Percentiles rank a stretch among this genome's conserved stretches.
Conservation (phyloP, 257 asterid species). For the Solanum bulbocastanum region DNA sequence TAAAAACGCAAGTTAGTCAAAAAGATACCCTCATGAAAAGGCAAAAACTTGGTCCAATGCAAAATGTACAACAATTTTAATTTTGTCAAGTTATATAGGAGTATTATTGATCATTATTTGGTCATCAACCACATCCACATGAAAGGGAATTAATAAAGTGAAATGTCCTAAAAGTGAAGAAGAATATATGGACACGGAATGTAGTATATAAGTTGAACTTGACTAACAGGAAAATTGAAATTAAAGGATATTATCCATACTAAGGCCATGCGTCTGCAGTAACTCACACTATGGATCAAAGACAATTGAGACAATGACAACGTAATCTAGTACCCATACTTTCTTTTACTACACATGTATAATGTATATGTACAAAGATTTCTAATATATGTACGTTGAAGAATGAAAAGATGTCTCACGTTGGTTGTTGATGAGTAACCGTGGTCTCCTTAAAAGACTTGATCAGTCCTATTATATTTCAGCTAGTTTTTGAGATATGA, state of each 20-base stretch:
- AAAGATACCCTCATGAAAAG: not conserved
- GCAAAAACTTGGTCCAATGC: not conserved
- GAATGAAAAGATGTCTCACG: not conserved
- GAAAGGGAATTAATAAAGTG: not conserved
- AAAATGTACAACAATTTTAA: not conserved
- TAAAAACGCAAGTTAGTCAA: not conserved
- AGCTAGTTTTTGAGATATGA: too few species aligned
- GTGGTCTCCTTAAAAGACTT: rapidly evolving
- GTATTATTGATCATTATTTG: not conserved
- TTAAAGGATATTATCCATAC: not conserved
- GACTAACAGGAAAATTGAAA: not conserved
- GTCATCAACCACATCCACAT: not conserved
- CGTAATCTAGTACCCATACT: not conserved
- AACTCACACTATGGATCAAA: not conserved
- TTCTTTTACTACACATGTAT: not conserved
- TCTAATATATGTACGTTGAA: not conserved
- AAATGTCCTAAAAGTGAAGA: not conserved
- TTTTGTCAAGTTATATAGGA: not conserved
- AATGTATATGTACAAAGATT: not conserved
- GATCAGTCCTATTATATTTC: too few species aligned
- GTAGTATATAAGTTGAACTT: not conserved
- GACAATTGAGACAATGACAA: not conserved
- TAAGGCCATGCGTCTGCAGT: not conserved
- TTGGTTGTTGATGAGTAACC: not conserved
- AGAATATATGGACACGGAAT: not conserved